Evolutionary conservation across 257 asterid species (phyloP), one percentile per base, ranked within the genome.

Genomic region (Solanum virginianum): DNA sequence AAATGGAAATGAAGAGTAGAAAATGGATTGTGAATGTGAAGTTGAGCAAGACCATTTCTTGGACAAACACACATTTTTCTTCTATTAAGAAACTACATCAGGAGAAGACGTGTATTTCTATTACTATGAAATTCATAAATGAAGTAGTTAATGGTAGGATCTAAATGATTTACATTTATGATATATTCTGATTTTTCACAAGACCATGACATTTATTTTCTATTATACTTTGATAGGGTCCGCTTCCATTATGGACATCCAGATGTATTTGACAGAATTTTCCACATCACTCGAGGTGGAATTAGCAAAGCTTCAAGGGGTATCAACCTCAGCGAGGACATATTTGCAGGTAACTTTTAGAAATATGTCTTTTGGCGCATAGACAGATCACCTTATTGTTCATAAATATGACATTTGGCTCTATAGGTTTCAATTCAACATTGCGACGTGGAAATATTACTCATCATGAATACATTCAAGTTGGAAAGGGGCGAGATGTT

Each of bases 181-280:
- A 36, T 53, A 53, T 53, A 16, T 79, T 79, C 47, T 79, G 47
- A 29, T 54, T 79, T 79, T 17, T 32, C 47, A 26, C 4, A 20
- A 69, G 55, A 53, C 69, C 57, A 32, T 66, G 65, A 51, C 8
- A 51, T 83, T 51, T 82, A 80, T 69, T 63, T 56, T 49, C 11
- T 53, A 7, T 66, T 69, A 69, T 80, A 72, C 80, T 86, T 86
- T 80, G 83, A 85, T 82, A 96, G 99, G 96, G 98, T 96, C 80
- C 95, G 98, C 63, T 97, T 97, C 94, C 98, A 94, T 85, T 96
- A 96, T 75, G 99, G 99, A 26, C 99, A 96, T 90, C 99, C 99
- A 16, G 99, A 96, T 43, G 98, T 96, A 80, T 96, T 96, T 66
- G 99, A 96, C 81, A 92, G 98, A 86, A 94, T 96, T 66, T 96